Evolutionary conservation across 129 eudicot genomes (phyloP), one percentile per base, ranked within the genome.

Genomic region (Flaveria linearis): DNA sequence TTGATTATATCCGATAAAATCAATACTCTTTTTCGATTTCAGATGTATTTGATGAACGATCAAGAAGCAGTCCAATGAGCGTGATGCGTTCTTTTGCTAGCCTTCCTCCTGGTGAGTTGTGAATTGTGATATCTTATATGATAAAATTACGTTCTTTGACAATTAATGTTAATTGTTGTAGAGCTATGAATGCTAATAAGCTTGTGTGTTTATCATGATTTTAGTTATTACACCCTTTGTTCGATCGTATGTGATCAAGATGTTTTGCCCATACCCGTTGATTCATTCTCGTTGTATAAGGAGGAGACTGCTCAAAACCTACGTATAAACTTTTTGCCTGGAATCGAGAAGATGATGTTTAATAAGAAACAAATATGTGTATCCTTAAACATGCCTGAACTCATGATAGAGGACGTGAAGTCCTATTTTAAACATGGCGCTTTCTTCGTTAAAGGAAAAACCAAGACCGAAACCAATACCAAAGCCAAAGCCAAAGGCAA

Each of bases 341-440:
- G 33, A 9, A 5, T 57, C 15, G 7, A 8, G 15, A 57, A 57
- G 64, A 20, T 3, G 33, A 30, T 20, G 6, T 9, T 2, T 9
- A 10, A 4, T 57, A 22, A 4, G 33, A 2, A 23, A 22, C 28
- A 22, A 5, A 9, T 10, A 9, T 22, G 64, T 0, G 64, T 57
- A 57, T 57, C 64, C 64, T 57, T 57, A 56, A 56, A 20, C 62
- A 56, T 56, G 62, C 62, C 62, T 8, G 62, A 17, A 56, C 62
- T 56, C 12, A 16, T 15, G 28, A 18, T 56, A 20, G 62, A 56
- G 62, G 62, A 53, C 23, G 25, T 56, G 1, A 0, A 56, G 28
- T 17, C 26, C 8, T 56, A 6, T 20, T 56, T 20, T 56, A 18
- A 9, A 56, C 12, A 56, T 6, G 28, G 17, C 28, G 13, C 26